Percentiles rank a stretch among this genome's conserved stretches.
Conservation (phyloP, 768 basidiomycete species). For the Serendipita sp. region DNA sequence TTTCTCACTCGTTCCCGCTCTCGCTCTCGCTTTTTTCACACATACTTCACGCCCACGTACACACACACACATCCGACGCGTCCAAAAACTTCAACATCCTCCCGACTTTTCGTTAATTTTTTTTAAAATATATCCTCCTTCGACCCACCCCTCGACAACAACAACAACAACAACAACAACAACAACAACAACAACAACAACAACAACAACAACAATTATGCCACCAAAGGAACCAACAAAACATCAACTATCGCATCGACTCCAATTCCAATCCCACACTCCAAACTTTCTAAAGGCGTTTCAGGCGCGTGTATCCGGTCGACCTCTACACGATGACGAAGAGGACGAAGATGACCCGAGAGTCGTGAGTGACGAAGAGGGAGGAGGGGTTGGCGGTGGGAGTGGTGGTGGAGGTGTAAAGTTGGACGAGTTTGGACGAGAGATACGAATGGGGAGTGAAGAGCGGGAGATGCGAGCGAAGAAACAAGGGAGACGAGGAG, state of each 20-base stretch:
- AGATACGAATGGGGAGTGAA: not conserved
- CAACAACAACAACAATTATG: not conserved
- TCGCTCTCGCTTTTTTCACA: no score
- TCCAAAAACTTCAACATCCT: no score
- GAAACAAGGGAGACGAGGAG: not conserved
- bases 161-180: no score
- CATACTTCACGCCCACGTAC: no score
- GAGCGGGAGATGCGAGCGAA: not conserved
- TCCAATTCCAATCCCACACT: not conserved
- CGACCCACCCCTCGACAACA: not conserved
- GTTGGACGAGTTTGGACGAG: conserved; percentile 3
- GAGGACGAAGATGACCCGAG: not conserved
- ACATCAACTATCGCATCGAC: not conserved
- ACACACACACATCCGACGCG: no score
- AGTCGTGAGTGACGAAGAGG: not conserved
- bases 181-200: no score
- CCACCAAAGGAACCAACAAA: not conserved
- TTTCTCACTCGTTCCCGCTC: no score
- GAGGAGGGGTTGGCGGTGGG: not conserved
- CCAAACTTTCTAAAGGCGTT: not conserved
- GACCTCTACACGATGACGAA: not conserved
- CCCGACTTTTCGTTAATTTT: no score
- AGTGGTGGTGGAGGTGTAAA: not conserved
- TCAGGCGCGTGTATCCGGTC: not conserved
- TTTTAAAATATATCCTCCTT: not conserved